Evolutionary conservation across 257 asterid genomes (phyloP), one percentile per base, ranked within the genome.

Genomic region (Capsicum rhomboideum): DNA sequence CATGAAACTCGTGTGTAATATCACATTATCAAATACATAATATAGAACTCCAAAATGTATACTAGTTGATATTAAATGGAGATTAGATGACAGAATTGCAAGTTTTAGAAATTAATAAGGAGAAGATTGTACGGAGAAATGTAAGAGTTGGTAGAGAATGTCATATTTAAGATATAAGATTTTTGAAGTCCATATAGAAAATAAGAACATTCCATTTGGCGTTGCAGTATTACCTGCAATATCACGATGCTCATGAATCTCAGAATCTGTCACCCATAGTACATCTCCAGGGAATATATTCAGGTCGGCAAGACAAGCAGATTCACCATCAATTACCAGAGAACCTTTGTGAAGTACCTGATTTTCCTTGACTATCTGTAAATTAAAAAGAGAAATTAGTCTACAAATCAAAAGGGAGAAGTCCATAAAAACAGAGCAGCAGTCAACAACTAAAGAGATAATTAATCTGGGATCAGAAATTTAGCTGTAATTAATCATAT

Each of bases 261-360:
- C 93, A 6, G 99, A 94, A 85, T 96, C 99, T 78, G 93, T 89
- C 83, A 96, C 99, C 99, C 99, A 96, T 79, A 96, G 87, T 74
- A 91, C 79, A 84, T 96, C 99, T 83, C 99, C 98, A 85, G 99
- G 97, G 84, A 96, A 96, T 75, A 96, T 91, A 90, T 91, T 93
- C 79, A 88, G 79, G 86, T 96, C 99, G 63, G 97, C 97, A 68
- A 94, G 98, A 85, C 91, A 91, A 83, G 90, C 92, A 85, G 94
- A 90, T 86, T 96, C 99, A 83, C 88, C 94, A 46, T 93, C 96
- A 69, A 96, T 92, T 80, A 88, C 81, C 56, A 83, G 87, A 84
- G 93, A 78, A 84, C 99, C 99, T 88, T 95, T 96, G 89, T 96
- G 99, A 88, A 96, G 97, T 85, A 92, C 87, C 91, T 94, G 99